phyloP scores from a whole-genome alignment of 768 basidiomycete genomes.

The Steccherinum ochraceum region DNA sequence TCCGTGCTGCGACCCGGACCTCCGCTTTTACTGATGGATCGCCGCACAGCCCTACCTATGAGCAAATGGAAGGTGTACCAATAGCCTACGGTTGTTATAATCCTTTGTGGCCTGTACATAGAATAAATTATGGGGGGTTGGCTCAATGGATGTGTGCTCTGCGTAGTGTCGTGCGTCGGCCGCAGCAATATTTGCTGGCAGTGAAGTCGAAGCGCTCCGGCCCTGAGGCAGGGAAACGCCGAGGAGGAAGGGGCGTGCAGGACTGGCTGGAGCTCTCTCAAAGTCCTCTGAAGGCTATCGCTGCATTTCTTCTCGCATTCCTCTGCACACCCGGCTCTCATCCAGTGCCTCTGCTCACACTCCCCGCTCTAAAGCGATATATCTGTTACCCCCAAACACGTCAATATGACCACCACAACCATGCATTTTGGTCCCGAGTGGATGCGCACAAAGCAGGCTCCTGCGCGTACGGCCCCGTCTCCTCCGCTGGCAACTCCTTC shows the following conservation, averaged over 20 bases:
- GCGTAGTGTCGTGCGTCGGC: background rate
- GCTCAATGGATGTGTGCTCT: too few species aligned
- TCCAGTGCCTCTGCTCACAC: background rate
- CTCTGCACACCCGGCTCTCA: background rate
- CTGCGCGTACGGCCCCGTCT: constrained; percentile 48
- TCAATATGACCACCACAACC: constrained; percentile 49
- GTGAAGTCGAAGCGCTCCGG: background rate
- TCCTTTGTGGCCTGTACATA: background rate
- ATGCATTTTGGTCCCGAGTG: constrained; percentile 93
- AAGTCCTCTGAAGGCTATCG: background rate
- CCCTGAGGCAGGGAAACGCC: background rate
- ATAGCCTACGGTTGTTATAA: constrained; percentile 12
- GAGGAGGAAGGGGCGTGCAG: background rate
- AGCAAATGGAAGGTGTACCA: constrained; percentile 68
- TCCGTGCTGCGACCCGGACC: background rate
- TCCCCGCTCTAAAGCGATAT: background rate
- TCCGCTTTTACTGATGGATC: constrained; percentile 3
- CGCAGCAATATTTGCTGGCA: background rate
- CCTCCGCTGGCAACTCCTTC: constrained; percentile 36
- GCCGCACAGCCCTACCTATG: constrained; percentile 50
- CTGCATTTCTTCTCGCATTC: background rate
- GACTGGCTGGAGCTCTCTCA: background rate
- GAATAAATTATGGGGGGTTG: background rate
- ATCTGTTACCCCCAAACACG: background rate
- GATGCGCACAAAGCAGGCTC: constrained; percentile 77